Conservation (phyloP, 148 eudicot species). For the Agrostemma githago region DNA sequence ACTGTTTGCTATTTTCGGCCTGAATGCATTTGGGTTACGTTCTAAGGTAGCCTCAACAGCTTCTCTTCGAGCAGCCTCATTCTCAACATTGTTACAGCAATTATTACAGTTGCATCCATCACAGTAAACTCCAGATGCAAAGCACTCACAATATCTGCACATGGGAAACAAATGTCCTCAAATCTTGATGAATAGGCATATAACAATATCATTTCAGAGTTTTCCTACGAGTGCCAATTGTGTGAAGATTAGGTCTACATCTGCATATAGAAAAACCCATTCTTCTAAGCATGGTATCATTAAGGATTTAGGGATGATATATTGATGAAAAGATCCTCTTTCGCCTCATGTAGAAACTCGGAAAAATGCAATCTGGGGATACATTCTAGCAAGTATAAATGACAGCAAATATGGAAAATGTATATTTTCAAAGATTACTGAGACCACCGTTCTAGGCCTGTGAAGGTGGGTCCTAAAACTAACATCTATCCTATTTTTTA, state of each 20-base stretch:
- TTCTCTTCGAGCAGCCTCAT: conserved; percentile 87
- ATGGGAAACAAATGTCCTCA: conserved; percentile 19
- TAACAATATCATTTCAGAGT: background rate
- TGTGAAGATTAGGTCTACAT: background rate
- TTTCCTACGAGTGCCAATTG: background rate
- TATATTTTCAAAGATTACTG: background rate
- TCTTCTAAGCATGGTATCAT: background rate
- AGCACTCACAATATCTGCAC: conserved; percentile 96
- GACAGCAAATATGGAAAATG: conserved; percentile 7
- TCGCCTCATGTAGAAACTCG: background rate
- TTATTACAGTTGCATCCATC: conserved; percentile 97
- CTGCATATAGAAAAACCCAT: background rate
- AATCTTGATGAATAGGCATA: background rate
- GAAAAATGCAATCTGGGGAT: background rate
- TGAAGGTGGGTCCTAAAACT: no score
- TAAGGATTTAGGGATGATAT: background rate
- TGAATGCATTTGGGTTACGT: conserved; percentile 97
- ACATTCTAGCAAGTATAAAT: background rate
- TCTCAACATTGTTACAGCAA: conserved; percentile 91
- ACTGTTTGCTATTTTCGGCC: conserved; percentile 98
- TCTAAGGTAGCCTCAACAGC: conserved; percentile 95
- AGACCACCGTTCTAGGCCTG: background rate
- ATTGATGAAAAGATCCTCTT: background rate
- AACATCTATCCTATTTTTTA: background rate
- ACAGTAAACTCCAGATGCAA: conserved; percentile 95